phyloP scores from a whole-genome alignment of 371 early-diverging fungal species.

The Vittaforma corneae region DNA sequence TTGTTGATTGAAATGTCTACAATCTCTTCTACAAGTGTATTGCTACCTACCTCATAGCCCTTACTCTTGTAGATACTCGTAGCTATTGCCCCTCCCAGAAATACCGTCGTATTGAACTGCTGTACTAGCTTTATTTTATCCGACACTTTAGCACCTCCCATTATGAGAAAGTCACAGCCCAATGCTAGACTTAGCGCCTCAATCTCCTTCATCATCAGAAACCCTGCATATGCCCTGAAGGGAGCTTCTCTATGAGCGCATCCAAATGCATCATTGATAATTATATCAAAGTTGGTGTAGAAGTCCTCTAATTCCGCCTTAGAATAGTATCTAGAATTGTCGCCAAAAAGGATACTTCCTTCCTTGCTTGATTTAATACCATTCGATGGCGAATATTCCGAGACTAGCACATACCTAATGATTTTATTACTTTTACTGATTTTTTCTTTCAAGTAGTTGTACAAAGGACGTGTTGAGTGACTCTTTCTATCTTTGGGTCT shows the following conservation, averaged over 20 bases:
- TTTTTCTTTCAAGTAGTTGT: conserved; percentile 59
- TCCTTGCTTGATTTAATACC: background rate
- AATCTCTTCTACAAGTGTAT: conserved; percentile 64
- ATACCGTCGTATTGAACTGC: conserved; percentile 61
- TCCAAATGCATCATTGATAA: conserved; percentile 96
- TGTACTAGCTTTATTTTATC: conserved; percentile 94
- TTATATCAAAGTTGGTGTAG: conserved; percentile 80
- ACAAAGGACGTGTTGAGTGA: background rate
- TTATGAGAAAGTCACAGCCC: conserved; percentile 75
- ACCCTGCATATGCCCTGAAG: conserved; percentile 72
- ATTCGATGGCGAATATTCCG: background rate
- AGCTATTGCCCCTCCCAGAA: conserved; percentile 90
- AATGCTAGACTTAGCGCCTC: conserved; percentile 60
- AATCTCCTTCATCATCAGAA: conserved; percentile 94
- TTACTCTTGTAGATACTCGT: conserved; percentile 85
- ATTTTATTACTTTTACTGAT: background rate
- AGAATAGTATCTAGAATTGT: conserved; percentile 91
- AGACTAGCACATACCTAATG: background rate
- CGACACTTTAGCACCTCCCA: conserved; percentile 93
- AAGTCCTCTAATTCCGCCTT: conserved; percentile 90
- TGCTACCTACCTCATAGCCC: conserved; percentile 63
- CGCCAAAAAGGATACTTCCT: conserved; percentile 66
- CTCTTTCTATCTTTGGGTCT: conserved; percentile 75
- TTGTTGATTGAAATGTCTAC: conserved; percentile 70
- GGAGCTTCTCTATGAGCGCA: conserved; percentile 80